Evolutionary conservation across 2,329 filamentous ascomycete species (phyloP), one percentile per base, ranked within the genome.

Genomic region (Chrysosphaeria jannelii): DNA sequence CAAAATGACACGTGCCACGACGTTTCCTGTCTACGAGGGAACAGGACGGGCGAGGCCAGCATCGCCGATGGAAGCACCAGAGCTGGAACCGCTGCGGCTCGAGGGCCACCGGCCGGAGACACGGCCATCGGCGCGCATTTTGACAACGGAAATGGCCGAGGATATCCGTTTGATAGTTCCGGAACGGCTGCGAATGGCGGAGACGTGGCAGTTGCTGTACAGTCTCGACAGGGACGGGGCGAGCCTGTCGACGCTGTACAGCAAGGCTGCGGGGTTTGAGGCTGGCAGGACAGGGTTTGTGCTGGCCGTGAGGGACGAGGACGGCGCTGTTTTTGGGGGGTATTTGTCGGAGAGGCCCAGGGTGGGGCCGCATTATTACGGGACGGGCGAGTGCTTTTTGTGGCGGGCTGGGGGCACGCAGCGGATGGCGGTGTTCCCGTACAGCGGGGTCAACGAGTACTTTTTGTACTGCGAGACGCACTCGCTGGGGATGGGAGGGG

Each of bases 401-500:
- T 88, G 75, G 75, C 62, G 71, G 22, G 69, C 72, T 1, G 63
- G 64, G 21, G 45, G 69, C 4, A 18, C 16, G 16, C 16, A 18
- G n/a, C 7, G n/a, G 7, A n/a, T n/a, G 7, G 16, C 16, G 7
- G 16, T 18, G 7, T 97, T 93, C 36, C 79, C 81, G 0, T 93
- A 91, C 39, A 88, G 72, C 27, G 85, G 85, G 5, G 60, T 89
- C 19, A 93, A 97, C 41, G 85, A 93, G 43, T 97, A 89, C 41
- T 76, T 81, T 50, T 85, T 93, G 33, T 71, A 88, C 36, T 93
- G 81, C 44, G 78, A 93, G 45, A 53, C 62, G 3, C 60, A 66
- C 13, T 93, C 72, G 40, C 44, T 97, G 9, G 85, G 72, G 36
- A 56, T 93, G 11, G 85, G 85, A 8, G 81, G 76, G 26, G 75